Evolutionary conservation across 192 early-diverging fungal genomes (phyloP).

Genomic region (Physocladia obscura): DNA sequence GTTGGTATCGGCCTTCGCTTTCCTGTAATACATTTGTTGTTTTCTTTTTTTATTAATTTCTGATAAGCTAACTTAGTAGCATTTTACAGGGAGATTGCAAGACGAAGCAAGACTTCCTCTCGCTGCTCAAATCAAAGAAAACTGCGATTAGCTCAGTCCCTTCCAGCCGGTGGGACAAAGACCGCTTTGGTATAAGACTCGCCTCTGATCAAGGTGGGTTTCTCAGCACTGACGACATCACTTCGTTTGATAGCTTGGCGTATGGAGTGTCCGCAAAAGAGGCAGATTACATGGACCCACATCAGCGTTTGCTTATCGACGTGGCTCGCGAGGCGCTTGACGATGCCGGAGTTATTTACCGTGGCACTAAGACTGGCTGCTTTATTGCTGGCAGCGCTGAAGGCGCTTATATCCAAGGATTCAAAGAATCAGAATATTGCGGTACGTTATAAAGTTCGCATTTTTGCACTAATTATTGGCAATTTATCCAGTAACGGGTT

Average conservation of each 20-base stretch:
- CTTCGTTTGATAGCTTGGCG: constrained; percentile 31
- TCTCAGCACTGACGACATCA: no score
- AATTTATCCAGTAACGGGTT: neutral
- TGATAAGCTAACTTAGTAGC: no score
- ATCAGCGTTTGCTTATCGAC: constrained; percentile 16
- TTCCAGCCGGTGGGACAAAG: no score
- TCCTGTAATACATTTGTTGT: no score
- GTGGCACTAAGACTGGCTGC: constrained; percentile 33
- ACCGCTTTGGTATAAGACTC: no score
- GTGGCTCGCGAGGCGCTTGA: constrained; percentile 32
- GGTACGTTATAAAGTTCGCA: neutral
- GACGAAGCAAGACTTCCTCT: no score
- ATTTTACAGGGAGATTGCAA: no score
- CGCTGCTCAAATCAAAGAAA: no score
- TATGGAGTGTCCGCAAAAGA: constrained; percentile 31
- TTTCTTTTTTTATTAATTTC: no score
- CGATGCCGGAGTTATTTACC: constrained; percentile 34
- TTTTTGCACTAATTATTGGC: neutral
- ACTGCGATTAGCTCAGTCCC: no score
- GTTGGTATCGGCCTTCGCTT: no score
- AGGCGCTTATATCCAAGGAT: neutral
- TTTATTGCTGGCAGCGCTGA: constrained; percentile 25
- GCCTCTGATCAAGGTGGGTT: no score
- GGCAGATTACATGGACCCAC: constrained; percentile 26
- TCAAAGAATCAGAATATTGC: constrained; percentile 8